A percentile compares a stretch with the other conserved stretches of the same genome.
phyloP scores from a whole-genome alignment of 2,329 filamentous ascomycete species.

The Graphilbum sp. region DNA sequence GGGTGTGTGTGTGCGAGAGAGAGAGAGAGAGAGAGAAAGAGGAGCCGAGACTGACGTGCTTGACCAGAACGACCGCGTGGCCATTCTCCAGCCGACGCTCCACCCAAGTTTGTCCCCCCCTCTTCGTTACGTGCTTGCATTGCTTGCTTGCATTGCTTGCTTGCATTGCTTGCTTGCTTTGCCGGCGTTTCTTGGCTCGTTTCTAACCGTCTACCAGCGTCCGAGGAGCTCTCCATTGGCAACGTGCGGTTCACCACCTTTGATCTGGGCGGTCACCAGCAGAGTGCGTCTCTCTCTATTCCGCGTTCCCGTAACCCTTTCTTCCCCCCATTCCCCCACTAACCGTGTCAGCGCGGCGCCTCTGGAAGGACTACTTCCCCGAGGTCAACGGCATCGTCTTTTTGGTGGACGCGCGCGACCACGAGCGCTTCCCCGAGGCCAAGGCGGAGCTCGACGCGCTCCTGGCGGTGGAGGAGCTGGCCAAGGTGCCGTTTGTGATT shows the following conservation, averaged over 20 bases:
- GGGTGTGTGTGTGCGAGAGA: too few relatives aligned
- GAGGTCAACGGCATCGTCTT: conserved; percentile 96
- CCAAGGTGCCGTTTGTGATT: conserved; percentile 89
- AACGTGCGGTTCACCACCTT: conserved; percentile 92
- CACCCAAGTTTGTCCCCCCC: conserved; percentile 57
- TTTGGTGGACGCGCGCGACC: conserved; percentile 93
- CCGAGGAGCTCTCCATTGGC: conserved; percentile 82
- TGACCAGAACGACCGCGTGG: conserved; percentile 92
- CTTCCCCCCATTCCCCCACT: background rate
- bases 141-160: too few relatives aligned
- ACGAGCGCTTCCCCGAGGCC: conserved; percentile 83
- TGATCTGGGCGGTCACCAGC: conserved; percentile 84
- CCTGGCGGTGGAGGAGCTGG: conserved; percentile 88
- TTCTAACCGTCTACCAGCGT: too few relatives aligned
- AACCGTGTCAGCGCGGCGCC: conserved; percentile 51
- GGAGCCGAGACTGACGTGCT: too few relatives aligned
- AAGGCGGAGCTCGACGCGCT: conserved; percentile 96
- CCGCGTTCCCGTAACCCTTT: background rate
- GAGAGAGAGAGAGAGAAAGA: too few relatives aligned
- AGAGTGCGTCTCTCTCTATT: conserved; percentile 38
- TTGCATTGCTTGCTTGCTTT: background rate
- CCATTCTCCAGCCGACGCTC: conserved; percentile 76
- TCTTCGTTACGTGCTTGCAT: too few relatives aligned
- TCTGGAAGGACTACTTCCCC: conserved; percentile 96
- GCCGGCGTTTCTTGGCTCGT: too few relatives aligned